Percentiles rank a stretch among this genome's conserved stretches.
These are phyloP conservation scores for Ogataea minuta DNA, from an alignment of 805 yeast species.

Conservation along the genomic window DNA sequence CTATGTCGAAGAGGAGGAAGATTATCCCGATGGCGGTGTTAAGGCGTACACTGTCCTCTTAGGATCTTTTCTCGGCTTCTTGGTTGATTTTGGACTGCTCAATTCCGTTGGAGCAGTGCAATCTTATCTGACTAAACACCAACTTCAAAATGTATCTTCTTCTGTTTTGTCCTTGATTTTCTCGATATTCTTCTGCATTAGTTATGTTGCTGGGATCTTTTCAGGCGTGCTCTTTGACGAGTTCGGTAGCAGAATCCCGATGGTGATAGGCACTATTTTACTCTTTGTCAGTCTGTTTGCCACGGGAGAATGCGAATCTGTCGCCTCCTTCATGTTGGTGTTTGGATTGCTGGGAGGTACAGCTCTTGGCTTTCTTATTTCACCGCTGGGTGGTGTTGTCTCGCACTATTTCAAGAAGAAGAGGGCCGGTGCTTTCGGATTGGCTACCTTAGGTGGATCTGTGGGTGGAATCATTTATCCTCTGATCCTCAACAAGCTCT, in stretches of 20 bases:
- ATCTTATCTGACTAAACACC: constrained; percentile 55
- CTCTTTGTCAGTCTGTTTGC: constrained; percentile 51
- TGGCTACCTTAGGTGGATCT: constrained; percentile 53
- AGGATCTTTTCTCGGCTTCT: constrained; percentile 57
- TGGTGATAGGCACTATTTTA: constrained; percentile 41
- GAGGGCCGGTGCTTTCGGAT: constrained; percentile 38
- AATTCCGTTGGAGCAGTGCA: constrained; percentile 64
- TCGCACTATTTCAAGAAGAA: constrained; percentile 44
- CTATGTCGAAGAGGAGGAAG: too few relatives aligned
- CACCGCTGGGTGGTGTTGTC: constrained; percentile 45
- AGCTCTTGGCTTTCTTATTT: constrained; percentile 43
- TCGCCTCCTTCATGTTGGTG: constrained; percentile 41
- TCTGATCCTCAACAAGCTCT: constrained; percentile 45
- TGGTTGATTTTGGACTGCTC: constrained; percentile 53
- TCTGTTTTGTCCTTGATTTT: constrained; percentile 64
- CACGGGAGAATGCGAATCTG: constrained; percentile 41
- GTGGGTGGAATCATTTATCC: constrained; percentile 66
- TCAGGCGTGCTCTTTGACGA: constrained; percentile 59
- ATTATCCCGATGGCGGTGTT: constrained; percentile 57
- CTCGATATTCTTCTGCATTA: constrained; percentile 50
- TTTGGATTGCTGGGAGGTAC: constrained; percentile 41
- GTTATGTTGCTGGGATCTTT: constrained; percentile 47
- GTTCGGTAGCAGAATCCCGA: constrained; percentile 45
- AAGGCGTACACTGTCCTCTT: constrained; percentile 54
- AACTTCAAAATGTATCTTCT: constrained; percentile 43